phyloP scores from a whole-genome alignment of 2,329 filamentous ascomycete genomes.

The Trichoderma sp. region DNA sequence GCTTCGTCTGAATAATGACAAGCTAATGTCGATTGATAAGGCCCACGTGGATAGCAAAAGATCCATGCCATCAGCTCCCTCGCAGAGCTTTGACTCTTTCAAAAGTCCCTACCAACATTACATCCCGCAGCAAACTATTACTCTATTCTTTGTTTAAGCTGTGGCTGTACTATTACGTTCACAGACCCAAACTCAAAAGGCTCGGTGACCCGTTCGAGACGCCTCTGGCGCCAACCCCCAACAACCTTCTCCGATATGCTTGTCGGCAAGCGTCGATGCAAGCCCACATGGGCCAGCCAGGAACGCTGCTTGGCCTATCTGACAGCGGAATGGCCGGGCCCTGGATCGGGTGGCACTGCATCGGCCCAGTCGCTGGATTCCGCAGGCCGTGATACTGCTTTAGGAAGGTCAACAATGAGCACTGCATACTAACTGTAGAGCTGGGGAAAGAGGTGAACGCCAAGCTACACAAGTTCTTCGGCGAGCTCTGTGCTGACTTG shows the following conservation, averaged over 20 bases:
- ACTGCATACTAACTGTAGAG: no score
- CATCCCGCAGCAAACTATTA: background rate
- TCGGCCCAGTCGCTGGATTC: background rate
- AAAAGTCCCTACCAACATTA: background rate
- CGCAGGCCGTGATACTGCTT: background rate
- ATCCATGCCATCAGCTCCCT: background rate
- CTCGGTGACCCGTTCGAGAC: background rate
- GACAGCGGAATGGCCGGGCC: background rate
- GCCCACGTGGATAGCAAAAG: background rate
- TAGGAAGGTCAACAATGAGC: background rate
- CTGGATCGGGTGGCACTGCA: background rate
- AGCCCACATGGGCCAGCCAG: background rate
- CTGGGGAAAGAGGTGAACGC: background rate
- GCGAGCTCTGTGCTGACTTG: background rate
- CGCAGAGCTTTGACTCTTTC: background rate
- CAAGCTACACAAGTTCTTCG: background rate
- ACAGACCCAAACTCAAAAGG: background rate
- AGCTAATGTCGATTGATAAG: background rate
- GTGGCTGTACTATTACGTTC: background rate
- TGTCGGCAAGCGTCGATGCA: background rate
- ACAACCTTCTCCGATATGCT: background rate
- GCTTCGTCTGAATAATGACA: background rate
- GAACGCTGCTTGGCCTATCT: background rate
- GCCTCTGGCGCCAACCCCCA: background rate
- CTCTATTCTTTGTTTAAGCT: background rate